Conservation (phyloP, 257 asterid species). For the Solanum habrochaites region DNA sequence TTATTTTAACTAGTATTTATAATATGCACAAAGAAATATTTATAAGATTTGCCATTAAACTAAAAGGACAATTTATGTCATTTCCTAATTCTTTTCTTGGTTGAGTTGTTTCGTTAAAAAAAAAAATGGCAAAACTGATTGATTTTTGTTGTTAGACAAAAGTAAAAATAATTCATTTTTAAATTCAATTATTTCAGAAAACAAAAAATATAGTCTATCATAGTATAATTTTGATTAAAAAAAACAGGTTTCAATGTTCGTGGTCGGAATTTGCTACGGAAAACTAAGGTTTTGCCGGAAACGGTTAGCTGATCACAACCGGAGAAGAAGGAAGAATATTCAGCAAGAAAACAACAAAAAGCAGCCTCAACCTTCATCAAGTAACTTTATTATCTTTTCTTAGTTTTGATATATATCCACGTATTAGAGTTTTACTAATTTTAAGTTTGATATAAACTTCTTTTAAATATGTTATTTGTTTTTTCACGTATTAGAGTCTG, state of each 20-base stretch:
- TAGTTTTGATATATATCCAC: background rate
- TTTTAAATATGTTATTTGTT: too few relatives aligned
- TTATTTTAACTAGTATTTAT: background rate
- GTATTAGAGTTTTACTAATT: background rate
- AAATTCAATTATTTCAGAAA: background rate
- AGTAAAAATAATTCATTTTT: background rate
- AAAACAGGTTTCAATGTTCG: slow-evolving; percentile 74
- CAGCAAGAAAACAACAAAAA: slow-evolving; percentile 49
- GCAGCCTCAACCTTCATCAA: slow-evolving; percentile 14
- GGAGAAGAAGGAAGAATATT: slow-evolving; percentile 73
- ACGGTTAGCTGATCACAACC: slow-evolving; percentile 92
- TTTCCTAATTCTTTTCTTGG: background rate
- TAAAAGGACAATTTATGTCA: background rate
- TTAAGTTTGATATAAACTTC: too few relatives aligned
- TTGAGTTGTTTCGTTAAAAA: background rate
- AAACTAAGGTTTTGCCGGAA: slow-evolving; percentile 96
- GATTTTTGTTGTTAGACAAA: background rate
- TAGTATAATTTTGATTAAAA: background rate
- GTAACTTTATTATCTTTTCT: background rate
- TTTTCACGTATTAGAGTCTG: too few relatives aligned
- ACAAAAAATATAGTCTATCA: background rate
- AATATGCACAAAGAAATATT: background rate
- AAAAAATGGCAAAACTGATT: background rate
- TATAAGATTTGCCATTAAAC: background rate
- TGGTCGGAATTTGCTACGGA: slow-evolving; percentile 85